Base-by-base conservation (phyloP, 2,329 filamentous ascomycete species). In the Pestalotiopsis sp. region DNA sequence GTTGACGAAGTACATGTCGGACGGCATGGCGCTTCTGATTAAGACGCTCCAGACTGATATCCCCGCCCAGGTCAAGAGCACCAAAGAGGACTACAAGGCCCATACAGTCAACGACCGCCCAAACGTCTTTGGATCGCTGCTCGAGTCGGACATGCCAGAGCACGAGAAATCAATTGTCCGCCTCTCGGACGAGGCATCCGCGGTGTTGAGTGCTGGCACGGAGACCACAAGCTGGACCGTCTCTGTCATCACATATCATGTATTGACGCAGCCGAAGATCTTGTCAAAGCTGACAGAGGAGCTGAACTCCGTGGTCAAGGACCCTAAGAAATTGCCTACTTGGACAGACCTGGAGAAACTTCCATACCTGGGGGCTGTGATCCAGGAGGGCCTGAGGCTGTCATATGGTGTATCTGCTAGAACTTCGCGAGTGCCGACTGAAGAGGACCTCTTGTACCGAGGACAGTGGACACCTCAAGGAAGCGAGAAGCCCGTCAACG, bases 341-440 rank as follows among this genome's bases (percentile, higher is more conserved):
- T 78, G 75, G 77, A 75, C 70, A 0, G 68, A 70, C 1, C 75
- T 82, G 1, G 80, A 82, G 67, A 72, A 74, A 58, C 73, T 78
- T 0, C 78, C 80, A 0, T 82, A 81, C 60, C 71, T 82, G 0
- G 72, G 75, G 40, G 79, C 78, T 2, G 76, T 81, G 2, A 73
- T 82, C 11, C 75, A 78, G 24, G 81, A 82, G 62, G 73, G 76
- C 0, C 66, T 82, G 4, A 78, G 81, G 0, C 72, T 83, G 69
- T 68, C 78, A 67, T 68, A 79, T 67, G 68, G 75, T 66, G 60
- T 78, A 60, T 58, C 76, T 63, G 40, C 71, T 71, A 60, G 77
- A 61, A 66, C 77, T 64, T 57, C 75, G 20, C 60, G 80, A 58
- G 56, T 77, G 3, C 61, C 78, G 67, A 64, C 70, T 65, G 10